phyloP scores from a whole-genome alignment of 2,329 filamentous ascomycete species.

The Aspergillus fumigatus region DNA sequence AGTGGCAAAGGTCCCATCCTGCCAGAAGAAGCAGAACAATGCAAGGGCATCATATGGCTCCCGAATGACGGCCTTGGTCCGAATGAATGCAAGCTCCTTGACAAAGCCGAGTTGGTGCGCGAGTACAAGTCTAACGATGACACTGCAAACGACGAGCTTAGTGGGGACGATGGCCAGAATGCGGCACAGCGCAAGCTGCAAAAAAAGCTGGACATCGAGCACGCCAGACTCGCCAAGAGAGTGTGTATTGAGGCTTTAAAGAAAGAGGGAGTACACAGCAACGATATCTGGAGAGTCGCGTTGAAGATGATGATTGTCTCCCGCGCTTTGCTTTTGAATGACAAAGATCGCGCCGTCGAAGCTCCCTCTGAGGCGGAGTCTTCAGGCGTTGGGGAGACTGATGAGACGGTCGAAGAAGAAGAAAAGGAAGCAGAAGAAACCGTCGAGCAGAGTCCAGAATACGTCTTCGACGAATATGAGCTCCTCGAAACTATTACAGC shows the following conservation, averaged over 20 bases:
- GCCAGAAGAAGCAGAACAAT: constrained; percentile 9
- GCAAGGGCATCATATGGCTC: constrained; percentile 28
- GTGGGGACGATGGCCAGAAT: constrained; percentile 1
- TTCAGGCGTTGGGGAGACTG: neutral
- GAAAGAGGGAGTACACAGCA: constrained; percentile 18
- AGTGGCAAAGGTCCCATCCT: constrained; percentile 21
- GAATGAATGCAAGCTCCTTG: constrained; percentile 18
- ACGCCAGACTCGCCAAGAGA: constrained; percentile 25
- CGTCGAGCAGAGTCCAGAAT: neutral
- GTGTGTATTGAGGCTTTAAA: constrained; percentile 26
- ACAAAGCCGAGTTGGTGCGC: constrained; percentile 13
- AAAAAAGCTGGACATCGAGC: constrained; percentile 21
- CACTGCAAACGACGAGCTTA: constrained; percentile 6
- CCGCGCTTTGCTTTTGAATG: constrained; percentile 29
- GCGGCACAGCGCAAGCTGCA: constrained; percentile 18
- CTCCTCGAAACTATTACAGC: neutral
- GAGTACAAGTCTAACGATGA: constrained; percentile 7
- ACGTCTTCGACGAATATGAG: neutral
- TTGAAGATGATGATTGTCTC: constrained; percentile 25
- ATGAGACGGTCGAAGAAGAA: neutral
- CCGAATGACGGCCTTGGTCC: constrained; percentile 19
- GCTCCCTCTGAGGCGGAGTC: neutral
- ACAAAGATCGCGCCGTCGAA: constrained; percentile 14
- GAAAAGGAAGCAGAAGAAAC: neutral
- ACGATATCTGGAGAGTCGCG: constrained; percentile 25